Conservation (phyloP, 345 rosid species). For the Capsella bursapastoris region DNA sequence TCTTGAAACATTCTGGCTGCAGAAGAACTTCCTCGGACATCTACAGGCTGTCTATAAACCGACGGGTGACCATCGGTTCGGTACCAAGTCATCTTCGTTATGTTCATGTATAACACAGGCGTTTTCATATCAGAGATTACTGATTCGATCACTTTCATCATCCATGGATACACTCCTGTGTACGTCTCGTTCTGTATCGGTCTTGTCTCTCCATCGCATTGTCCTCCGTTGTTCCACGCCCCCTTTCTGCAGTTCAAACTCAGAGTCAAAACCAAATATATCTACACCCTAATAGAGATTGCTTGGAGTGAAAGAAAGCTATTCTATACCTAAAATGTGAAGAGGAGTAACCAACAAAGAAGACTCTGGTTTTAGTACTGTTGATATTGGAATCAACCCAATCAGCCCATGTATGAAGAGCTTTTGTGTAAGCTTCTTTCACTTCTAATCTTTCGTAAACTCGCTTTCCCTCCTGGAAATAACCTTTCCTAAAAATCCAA, state of each 20-base stretch:
- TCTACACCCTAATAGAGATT: not conserved
- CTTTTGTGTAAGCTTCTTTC: conserved; percentile 66
- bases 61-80: conserved; percentile 81
- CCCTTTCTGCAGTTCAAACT: conserved; percentile 54
- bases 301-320: not conserved
- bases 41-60: conserved; percentile 48
- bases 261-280: not conserved
- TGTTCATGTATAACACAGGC: conserved; percentile 70
- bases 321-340: conserved; percentile 62
- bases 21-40: conserved; percentile 23
- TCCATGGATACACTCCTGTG: conserved; percentile 63
- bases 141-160: conserved; percentile 68
- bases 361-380: conserved; percentile 57
- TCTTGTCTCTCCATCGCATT: conserved; percentile 54
- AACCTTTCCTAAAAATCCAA: conserved; percentile 50
- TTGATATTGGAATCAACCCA: conserved; percentile 73
- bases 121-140: conserved; percentile 74
- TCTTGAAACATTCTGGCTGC: conserved; percentile 55
- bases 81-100: conserved; percentile 70
- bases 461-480: conserved; percentile 72
- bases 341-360: conserved; percentile 83
- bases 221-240: conserved; percentile 64
- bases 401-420: conserved; percentile 72
- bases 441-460: conserved; percentile 57
- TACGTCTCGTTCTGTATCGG: conserved; percentile 54